These are phyloP conservation scores for Tylopilus intermedius DNA, from an alignment of 768 basidiomycete genomes.

Conservation along the genomic window DNA sequence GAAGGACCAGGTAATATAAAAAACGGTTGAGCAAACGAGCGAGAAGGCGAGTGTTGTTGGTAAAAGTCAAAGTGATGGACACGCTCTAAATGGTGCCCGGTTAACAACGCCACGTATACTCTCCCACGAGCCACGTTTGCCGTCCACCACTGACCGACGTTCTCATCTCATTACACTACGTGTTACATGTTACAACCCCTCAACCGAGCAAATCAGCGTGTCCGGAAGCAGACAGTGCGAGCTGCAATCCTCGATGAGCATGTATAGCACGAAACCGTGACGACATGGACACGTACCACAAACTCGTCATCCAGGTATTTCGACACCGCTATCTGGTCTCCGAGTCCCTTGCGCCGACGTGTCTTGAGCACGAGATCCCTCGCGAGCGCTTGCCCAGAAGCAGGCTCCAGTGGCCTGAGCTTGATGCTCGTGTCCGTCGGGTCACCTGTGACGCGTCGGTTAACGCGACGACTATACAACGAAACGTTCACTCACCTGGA, in stretches of 20 bases:
- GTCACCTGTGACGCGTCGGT: constrained; percentile 56
- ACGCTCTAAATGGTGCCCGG: constrained; percentile 34
- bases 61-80: constrained; percentile 13
- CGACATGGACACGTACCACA: constrained; percentile 52
- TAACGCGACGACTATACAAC: not conserved
- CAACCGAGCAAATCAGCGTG: constrained; percentile 86
- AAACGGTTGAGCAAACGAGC: constrained; percentile 30
- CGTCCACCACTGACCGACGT: not conserved
- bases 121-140: constrained; percentile 32
- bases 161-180: constrained; percentile 7
- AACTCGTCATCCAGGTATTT: constrained; percentile 98
- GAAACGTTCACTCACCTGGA: constrained; percentile 57
- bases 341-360: constrained; percentile 90
- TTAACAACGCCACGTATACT: constrained; percentile 42
- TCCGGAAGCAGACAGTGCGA: constrained; percentile 92
- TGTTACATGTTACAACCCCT: constrained; percentile 12
- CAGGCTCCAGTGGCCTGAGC: constrained; percentile 92
- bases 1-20: constrained; percentile 55
- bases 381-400: constrained; percentile 91
- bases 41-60: constrained; percentile 30
- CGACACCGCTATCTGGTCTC: constrained; percentile 94
- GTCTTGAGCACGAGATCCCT: constrained; percentile 96
- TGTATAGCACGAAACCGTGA: not conserved
- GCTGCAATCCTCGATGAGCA: constrained; percentile 39
- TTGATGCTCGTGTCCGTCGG: constrained; percentile 97